Conservation (phyloP, 2,329 filamentous ascomycete species). For the Leptographium procerum region DNA sequence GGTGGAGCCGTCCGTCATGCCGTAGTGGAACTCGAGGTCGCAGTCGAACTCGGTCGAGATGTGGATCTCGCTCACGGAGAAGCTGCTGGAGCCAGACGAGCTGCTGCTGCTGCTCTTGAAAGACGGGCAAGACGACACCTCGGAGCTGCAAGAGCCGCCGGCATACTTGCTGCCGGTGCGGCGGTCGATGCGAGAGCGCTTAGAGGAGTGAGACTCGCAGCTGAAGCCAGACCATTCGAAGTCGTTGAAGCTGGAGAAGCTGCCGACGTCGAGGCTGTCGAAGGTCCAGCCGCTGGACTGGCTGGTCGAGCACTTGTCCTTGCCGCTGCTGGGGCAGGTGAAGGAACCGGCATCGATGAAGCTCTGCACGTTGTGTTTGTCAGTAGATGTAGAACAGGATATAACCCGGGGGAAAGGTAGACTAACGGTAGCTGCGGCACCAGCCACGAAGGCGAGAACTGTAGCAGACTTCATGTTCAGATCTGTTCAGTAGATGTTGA, state of each 20-base stretch:
- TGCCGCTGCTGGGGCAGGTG: constrained; percentile 56
- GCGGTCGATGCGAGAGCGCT: constrained; percentile 45
- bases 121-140: constrained; percentile 39
- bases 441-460: constrained; percentile 36
- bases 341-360: constrained; percentile 35
- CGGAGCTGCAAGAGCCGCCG: constrained; percentile 37
- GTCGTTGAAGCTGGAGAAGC: constrained; percentile 55
- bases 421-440: constrained; percentile 34
- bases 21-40: constrained; percentile 76
- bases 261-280: constrained; percentile 47
- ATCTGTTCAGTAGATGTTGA: too few relatives aligned
- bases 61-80: constrained; percentile 67
- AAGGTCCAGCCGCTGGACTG: constrained; percentile 66
- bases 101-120: constrained; percentile 38
- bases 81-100: constrained; percentile 37
- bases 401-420: background rate
- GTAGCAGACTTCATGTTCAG: constrained; percentile 44
- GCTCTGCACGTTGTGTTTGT: constrained; percentile 6
- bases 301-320: constrained; percentile 65
- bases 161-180: constrained; percentile 49
- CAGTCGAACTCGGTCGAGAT: constrained; percentile 64
- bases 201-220: constrained; percentile 43
- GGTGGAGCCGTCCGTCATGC: constrained; percentile 67
- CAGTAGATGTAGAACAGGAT: background rate
- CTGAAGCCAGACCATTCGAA: constrained; percentile 65